Base-by-base conservation (phyloP, 31 red algal species). In the Asparagopsis taxiformis region DNA sequence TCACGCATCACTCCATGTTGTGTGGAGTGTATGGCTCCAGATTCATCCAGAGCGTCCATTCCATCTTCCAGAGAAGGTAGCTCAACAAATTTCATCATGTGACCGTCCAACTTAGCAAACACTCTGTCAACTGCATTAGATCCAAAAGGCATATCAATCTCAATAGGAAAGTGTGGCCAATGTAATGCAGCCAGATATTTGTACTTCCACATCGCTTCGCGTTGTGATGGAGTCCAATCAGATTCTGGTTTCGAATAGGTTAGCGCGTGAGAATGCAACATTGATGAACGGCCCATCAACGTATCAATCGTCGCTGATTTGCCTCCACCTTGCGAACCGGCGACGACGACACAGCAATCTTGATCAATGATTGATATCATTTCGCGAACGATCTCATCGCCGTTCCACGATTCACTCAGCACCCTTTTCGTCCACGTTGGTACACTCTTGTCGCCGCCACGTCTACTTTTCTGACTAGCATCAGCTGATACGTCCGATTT, bases 311-410 rank as follows among this genome's bases (percentile, higher is more conserved):
- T 78, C 9, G 58, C 74, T 26, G 59, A 65, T 31, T 78, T 78
- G 5, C 74, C 74, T 17, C 74, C 60, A 19, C 74, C 74, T 54
- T 78, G 74, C 37, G 74, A 55, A 34, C 74, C 74, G 7, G 59
- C 74, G 30, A 78, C 59, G 39, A 34, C 48, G 49, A 78, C 35
- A 16, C 31, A 37, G 4, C 43, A 65, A 10, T 65, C 56, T 15
- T 38, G 49, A 3, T 41, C 74, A 10, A 43, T 38, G 28, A 54
- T 29, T 7, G 31, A 29, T 31, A 52, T 60, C 29, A 78, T 66
- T 19, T 57, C 28, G 28, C 74, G 58, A 19, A 50, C 48, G 13
- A 62, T 51, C 22, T 11, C 58, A 41, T 78, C 74, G 10, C 74
- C 74, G 11, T 64, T 46, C 74, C 74, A 78, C 3, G 46, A 32